Base-by-base conservation (phyloP, 169 alveolate species). In the Eimeria acervulina region DNA sequence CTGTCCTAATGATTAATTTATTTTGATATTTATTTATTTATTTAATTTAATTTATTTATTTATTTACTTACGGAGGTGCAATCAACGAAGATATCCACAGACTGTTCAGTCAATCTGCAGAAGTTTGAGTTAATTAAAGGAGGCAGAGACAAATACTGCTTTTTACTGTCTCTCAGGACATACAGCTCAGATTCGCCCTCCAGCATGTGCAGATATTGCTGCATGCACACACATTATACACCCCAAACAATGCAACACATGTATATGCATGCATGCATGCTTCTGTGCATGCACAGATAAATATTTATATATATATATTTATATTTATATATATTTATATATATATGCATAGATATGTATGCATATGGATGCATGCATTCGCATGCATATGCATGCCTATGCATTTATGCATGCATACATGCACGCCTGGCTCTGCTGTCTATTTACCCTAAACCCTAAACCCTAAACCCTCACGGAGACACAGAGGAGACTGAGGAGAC, bases 91-190 rank as follows among this genome's bases (percentile, higher is more conserved):
- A 99, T 98, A 96, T 99, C 99, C 95, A 97, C 98, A 26, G 99
- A 99, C 90, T 98, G 98, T 68, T 98, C 96, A 4, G 99, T 98
- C 93, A 99, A 98, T 97, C 99, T 99, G 28, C 99, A 98, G 96
- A 98, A 98, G 42, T 98, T 98, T 84, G 99, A 98, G 97, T 99
- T 99, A 93, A 99, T 99, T 81, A 99, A 98, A 36, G 99, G 99
- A 26, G 99, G 99, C 89, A 99, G 97, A 17, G 99, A 99, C 70
- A 99, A 97, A 36, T 99, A 99, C 52, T 97, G 97, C 28, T 98
- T 98, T 72, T 97, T 96, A n/a, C 97, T 93, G 96, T 99, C 99
- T 84, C 93, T 96, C 94, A 98, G 97, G 21, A 98, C 97, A 59
- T 99, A 19, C 26, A 55, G 26, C 17, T 19, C 5, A 23, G 66